These are phyloP conservation scores for Pyracantha coccinea DNA, from an alignment of 331 rosid genomes.

Conservation along the genomic window DNA sequence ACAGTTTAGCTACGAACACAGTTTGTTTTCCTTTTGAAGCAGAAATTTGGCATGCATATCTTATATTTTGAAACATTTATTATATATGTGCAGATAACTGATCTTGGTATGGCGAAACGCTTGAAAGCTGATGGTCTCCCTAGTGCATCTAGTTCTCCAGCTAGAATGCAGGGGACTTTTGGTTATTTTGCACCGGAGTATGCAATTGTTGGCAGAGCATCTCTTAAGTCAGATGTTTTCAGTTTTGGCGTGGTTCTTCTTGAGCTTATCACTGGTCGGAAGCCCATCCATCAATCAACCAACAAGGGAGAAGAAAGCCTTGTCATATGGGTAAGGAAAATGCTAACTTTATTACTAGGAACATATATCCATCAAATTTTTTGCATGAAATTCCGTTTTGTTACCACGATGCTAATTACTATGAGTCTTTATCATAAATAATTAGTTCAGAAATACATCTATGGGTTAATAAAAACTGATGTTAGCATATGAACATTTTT, in stretches of 20 bases:
- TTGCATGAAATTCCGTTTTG: neutral
- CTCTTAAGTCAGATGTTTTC: constrained; percentile 88
- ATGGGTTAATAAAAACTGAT: constrained; percentile 2
- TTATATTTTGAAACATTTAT: neutral
- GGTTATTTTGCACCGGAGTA: constrained; percentile 99
- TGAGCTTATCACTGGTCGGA: constrained; percentile 90
- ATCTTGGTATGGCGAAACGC: constrained; percentile 93
- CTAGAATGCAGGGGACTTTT: constrained; percentile 94
- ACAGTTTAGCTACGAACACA: neutral
- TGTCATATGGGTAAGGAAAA: constrained; percentile 72
- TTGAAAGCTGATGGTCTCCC: constrained; percentile 59
- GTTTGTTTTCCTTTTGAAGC: neutral
- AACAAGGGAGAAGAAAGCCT: constrained; percentile 88
- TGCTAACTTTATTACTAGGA: neutral
- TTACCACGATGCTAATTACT: neutral
- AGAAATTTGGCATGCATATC: neutral
- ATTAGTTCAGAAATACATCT: neutral
- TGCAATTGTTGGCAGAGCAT: constrained; percentile 83
- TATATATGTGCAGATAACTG: constrained; percentile 65
- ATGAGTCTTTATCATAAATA: neutral
- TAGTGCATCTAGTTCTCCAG: constrained; percentile 77
- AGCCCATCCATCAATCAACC: constrained; percentile 59
- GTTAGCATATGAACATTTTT: neutral
- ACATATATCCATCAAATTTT: neutral
- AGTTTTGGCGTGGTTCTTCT: constrained; percentile 99